Base-by-base conservation (phyloP, 495 filamentous ascomycete species). In the Pyronema domesticum region DNA sequence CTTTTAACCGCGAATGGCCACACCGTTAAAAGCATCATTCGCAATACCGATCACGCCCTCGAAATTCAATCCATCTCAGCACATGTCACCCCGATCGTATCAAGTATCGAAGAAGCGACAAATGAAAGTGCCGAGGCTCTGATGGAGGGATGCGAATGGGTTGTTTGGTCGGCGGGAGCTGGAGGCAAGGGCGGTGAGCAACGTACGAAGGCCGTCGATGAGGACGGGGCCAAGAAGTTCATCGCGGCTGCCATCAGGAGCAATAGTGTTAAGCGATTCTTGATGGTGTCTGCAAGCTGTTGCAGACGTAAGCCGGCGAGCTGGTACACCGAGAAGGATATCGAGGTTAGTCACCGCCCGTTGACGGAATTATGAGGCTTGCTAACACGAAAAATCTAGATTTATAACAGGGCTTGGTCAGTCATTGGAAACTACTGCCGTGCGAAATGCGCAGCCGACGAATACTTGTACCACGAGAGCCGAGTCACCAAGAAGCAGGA, bases 141-240 rank as follows among this genome's bases (percentile, higher is more conserved):
- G 0, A 69, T 89, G 43, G 74, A 76, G 35, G 86, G 80, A 47
- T 59, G 89, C 3, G 83, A 88, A 57, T 87, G 81, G 65, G 80
- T 93, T 8, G 75, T 89, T 46, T 94, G 80, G 80, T 79, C 79
- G 61, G 86, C 86, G 37, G 84, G 81, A 81, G 85, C 85, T 18
- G 85, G 82, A 37, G 85, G 85, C 7, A 85, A 85, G 68, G 85
- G 85, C 37, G 81, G 77, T 4, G 67, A 79, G 0, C 66, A 72
- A 17, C 69, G 81, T 23, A 81, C 79, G 7, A 67, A 71, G 34
- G 76, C 77, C 17, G 68, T 74, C 48, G 71, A 72, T 46, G 60
- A 64, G 34, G 77, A 80, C 60, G 82, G 81, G 3, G 83, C 82
- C 6, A 76, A 74, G 46, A 72, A 78, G 60, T 87, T 88, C 72